Conservation (phyloP, 2,329 filamentous ascomycete genomes). For the Capronia coronata region DNA sequence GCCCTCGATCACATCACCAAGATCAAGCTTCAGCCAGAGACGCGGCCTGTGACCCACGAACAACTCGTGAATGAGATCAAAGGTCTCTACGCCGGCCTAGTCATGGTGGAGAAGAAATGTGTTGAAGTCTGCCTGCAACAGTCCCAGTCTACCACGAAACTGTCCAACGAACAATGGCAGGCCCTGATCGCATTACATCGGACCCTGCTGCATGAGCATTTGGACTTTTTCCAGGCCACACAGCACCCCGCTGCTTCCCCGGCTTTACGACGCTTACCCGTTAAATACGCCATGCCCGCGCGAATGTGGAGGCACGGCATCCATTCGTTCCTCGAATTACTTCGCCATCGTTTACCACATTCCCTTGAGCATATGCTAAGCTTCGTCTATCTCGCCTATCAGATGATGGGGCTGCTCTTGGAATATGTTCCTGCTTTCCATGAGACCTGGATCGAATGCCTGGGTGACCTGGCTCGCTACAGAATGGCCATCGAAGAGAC, state of each 20-base stretch:
- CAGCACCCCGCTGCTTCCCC: conserved; percentile 74
- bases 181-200: conserved; percentile 74
- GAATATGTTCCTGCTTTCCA: conserved; percentile 78
- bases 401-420: conserved; percentile 78
- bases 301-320: conserved; percentile 94
- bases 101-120: conserved; percentile 68
- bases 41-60: conserved; percentile 64
- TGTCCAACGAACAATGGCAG: conserved; percentile 70
- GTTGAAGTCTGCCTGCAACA: conserved; percentile 71
- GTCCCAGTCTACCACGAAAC: conserved; percentile 46
- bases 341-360: conserved; percentile 65
- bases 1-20: conserved; percentile 1
- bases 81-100: conserved; percentile 43
- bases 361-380: conserved; percentile 84
- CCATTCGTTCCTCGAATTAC: conserved; percentile 71
- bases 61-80: conserved; percentile 77
- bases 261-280: conserved; percentile 61
- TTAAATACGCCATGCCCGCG: conserved; percentile 88
- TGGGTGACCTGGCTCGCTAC: conserved; percentile 80
- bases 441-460: conserved; percentile 88
- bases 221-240: conserved; percentile 78
- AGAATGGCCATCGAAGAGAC: conserved; percentile 88
- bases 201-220: conserved; percentile 72
- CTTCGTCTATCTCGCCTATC: conserved; percentile 84
- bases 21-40: conserved; percentile 51